phyloP scores from a whole-genome alignment of 2,329 filamentous ascomycete species.

The Colletotrichum tropicale region DNA sequence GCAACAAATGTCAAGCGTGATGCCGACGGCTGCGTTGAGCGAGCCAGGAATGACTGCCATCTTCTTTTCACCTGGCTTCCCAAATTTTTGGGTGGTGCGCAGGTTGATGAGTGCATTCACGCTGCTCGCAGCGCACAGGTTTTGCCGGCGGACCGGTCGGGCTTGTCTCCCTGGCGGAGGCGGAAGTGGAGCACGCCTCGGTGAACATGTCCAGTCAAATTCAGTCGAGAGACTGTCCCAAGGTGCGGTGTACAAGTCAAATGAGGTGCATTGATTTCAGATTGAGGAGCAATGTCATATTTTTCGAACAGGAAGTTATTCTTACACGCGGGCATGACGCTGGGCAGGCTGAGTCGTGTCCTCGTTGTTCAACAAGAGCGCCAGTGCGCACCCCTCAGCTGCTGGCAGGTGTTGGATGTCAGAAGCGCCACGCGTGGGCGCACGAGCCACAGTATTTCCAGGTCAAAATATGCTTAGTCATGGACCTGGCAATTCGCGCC shows the following conservation, averaged over 20 bases:
- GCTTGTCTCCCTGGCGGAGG: not conserved
- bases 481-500: not conserved
- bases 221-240: not conserved
- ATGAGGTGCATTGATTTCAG: no score
- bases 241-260: no score
- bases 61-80: not conserved
- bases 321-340: no score
- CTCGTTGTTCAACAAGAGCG: no score
- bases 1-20: not conserved
- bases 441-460: not conserved
- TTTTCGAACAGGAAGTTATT: no score
- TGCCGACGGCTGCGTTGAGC: not conserved
- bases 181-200: not conserved
- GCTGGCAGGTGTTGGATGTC: not conserved
- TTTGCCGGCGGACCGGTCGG: not conserved
- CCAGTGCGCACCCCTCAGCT: not conserved
- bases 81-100: not conserved
- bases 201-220: not conserved
- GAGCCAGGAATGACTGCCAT: not conserved
- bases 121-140: not conserved
- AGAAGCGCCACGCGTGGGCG: not conserved
- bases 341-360: no score
- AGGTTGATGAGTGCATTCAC: not conserved
- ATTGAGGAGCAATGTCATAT: no score
- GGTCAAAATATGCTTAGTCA: not conserved